phyloP scores from a whole-genome alignment of 2,329 filamentous ascomycete genomes.

The Claviceps humidiphila region DNA sequence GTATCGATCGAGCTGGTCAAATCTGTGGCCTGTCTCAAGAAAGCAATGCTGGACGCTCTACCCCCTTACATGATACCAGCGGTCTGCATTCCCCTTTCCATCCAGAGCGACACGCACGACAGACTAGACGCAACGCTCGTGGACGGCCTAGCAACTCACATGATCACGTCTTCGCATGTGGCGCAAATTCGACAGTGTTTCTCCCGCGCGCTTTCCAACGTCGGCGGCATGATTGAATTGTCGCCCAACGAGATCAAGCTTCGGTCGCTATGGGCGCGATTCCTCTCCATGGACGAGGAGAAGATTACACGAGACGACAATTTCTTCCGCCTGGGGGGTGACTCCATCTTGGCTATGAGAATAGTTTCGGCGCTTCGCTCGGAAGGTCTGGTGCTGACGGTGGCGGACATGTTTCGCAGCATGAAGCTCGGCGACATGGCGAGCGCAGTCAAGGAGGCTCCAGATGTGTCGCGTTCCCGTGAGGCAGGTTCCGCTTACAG shows the following conservation, averaged over 20 bases:
- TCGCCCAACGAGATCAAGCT: conserved; percentile 17
- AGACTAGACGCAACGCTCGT: conserved; percentile 17
- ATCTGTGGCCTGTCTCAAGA: conserved; percentile 12
- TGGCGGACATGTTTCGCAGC: conserved; percentile 41
- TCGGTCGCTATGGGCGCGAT: conserved; percentile 33
- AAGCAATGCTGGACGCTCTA: conserved; percentile 13
- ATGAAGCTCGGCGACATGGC: conserved; percentile 39
- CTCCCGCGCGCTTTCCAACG: not conserved
- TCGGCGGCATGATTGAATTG: not conserved
- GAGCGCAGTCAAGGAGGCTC: conserved; percentile 23
- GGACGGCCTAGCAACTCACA: conserved; percentile 28
- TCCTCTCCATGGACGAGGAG: conserved; percentile 29
- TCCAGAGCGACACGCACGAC: not conserved
- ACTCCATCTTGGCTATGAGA: conserved; percentile 49
- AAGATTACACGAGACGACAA: conserved; percentile 40
- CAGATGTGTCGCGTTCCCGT: not conserved
- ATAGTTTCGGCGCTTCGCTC: conserved; percentile 41
- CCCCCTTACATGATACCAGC: conserved; percentile 14
- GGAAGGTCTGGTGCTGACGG: conserved; percentile 34
- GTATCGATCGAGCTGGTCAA: conserved; percentile 11
- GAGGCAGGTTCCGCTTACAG: not conserved
- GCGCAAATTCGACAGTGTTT: not conserved
- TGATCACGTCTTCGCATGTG: not conserved
- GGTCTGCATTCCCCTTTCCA: not conserved
- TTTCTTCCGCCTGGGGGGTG: conserved; percentile 48